phyloP scores from a whole-genome alignment of 2,329 filamentous ascomycete genomes.

The Rutstroemia sydowiana region DNA sequence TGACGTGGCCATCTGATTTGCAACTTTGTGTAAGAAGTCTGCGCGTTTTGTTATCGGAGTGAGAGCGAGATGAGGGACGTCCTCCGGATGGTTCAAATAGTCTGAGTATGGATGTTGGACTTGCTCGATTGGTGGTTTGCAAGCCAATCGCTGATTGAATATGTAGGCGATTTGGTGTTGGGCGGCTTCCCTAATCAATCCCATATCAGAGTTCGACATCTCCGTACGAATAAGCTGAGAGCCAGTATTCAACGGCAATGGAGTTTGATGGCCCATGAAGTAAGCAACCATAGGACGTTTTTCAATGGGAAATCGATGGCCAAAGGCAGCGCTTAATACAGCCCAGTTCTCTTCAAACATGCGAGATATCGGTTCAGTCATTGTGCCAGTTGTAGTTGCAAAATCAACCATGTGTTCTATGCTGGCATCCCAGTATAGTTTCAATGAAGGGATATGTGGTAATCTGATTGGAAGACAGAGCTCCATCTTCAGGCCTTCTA shows the following conservation, averaged over 20 bases:
- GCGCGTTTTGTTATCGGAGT: slow-evolving; percentile 45
- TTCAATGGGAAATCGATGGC: slow-evolving; percentile 17
- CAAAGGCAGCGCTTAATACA: slow-evolving; percentile 21
- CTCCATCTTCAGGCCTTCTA: slow-evolving; percentile 12
- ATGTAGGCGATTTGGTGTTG: slow-evolving; percentile 26
- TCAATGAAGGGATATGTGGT: slow-evolving; percentile 17
- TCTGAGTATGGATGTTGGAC: slow-evolving; percentile 34
- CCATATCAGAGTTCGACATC: not conserved
- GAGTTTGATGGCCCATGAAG: slow-evolving; percentile 12
- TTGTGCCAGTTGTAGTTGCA: not conserved
- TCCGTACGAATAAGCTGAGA: not conserved
- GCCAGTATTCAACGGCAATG: not conserved
- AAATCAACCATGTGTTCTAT: slow-evolving; percentile 15
- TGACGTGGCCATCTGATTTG: not conserved
- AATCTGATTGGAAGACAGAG: slow-evolving; percentile 19
- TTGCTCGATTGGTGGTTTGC: slow-evolving; percentile 37
- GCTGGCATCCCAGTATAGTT: slow-evolving; percentile 25
- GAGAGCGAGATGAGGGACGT: slow-evolving; percentile 44
- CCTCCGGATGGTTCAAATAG: slow-evolving; percentile 34
- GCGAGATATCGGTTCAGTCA: not conserved
- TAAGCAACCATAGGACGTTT: slow-evolving; percentile 14
- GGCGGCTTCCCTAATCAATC: slow-evolving; percentile 19
- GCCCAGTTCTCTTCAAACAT: slow-evolving; percentile 17
- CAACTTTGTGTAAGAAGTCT: slow-evolving; percentile 49
- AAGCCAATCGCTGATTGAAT: slow-evolving; percentile 35